These are phyloP conservation scores for Sporothrix variecibatus DNA, from an alignment of 2,329 filamentous ascomycete genomes.

Conservation along the genomic window DNA sequence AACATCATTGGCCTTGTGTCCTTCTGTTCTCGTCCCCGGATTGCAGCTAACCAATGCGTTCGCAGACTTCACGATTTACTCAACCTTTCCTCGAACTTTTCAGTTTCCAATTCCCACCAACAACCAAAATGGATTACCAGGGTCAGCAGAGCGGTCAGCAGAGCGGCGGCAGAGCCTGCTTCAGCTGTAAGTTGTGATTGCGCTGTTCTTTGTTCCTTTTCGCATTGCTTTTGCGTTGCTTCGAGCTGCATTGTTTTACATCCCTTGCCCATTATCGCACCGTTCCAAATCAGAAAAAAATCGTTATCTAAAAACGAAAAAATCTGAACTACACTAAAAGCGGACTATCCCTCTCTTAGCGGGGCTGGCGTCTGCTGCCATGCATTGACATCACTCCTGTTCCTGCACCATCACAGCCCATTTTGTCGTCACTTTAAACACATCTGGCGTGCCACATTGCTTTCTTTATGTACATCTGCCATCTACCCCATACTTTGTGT, in stretches of 20 bases:
- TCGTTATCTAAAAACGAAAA: constrained; percentile 22
- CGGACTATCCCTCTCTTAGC: constrained; percentile 23
- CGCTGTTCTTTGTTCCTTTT: constrained; percentile 1
- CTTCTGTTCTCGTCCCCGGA: neutral
- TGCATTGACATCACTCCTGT: constrained; percentile 18
- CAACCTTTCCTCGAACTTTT: neutral
- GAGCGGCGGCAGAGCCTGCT: constrained; percentile 32
- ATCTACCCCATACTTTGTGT: constrained; percentile 6
- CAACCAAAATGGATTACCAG: constrained; percentile 33
- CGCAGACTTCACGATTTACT: constrained; percentile 1
- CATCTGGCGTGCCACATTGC: constrained; percentile 14
- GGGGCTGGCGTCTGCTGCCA: constrained; percentile 20
- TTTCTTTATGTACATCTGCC: neutral
- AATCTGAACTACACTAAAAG: constrained; percentile 27
- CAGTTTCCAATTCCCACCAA: neutral
- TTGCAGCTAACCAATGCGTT: constrained; percentile 15
- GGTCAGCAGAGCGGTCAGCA: constrained; percentile 26
- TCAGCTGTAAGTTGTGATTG: constrained; percentile 33
- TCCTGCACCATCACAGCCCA: constrained; percentile 25
- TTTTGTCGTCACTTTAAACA: constrained; percentile 22
- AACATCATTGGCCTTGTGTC: neutral
- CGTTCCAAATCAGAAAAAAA: constrained; percentile 7
- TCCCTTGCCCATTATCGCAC: constrained; percentile 8
- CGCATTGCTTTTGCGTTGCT: neutral
- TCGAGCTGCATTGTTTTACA: neutral